Conservation (phyloP, 2,329 filamentous ascomycete genomes). For the Ophiostoma triangulosporum region DNA sequence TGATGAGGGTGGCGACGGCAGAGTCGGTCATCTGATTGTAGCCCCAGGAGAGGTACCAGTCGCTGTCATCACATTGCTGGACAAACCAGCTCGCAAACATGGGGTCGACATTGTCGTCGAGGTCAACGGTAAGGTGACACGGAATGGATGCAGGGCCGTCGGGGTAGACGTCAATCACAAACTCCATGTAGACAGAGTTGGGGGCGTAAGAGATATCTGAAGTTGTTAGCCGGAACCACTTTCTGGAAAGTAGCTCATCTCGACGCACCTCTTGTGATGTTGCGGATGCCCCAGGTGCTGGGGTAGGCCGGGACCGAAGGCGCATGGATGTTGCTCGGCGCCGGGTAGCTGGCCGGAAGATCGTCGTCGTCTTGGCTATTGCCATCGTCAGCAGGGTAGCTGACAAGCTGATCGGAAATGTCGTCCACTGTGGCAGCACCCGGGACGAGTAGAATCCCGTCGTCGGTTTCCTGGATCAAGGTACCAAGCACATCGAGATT, state of each 20-base stretch:
- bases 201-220: constrained; percentile 9
- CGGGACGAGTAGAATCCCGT: background rate
- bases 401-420: background rate
- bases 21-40: constrained; percentile 19
- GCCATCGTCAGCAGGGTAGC: background rate
- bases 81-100: constrained; percentile 17
- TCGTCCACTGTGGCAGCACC: background rate
- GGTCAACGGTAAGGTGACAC: constrained; percentile 12
- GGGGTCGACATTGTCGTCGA: constrained; percentile 11
- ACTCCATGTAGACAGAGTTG: constrained; percentile 8
- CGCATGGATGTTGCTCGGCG: background rate
- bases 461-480: background rate
- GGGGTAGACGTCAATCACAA: constrained; percentile 11
- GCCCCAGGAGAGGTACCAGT: constrained; percentile 21
- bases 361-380: background rate
- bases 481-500: background rate
- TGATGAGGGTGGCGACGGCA: constrained; percentile 20
- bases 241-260: background rate
- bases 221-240: background rate
- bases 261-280: constrained; percentile 6
- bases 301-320: constrained; percentile 3
- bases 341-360: background rate
- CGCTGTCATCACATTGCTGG: constrained; percentile 15
- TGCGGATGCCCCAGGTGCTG: constrained; percentile 6
- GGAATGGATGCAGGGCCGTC: constrained; percentile 5